These are phyloP conservation scores for Daldinia bambusicola DNA, from an alignment of 495 filamentous ascomycete species.

Conservation along the genomic window DNA sequence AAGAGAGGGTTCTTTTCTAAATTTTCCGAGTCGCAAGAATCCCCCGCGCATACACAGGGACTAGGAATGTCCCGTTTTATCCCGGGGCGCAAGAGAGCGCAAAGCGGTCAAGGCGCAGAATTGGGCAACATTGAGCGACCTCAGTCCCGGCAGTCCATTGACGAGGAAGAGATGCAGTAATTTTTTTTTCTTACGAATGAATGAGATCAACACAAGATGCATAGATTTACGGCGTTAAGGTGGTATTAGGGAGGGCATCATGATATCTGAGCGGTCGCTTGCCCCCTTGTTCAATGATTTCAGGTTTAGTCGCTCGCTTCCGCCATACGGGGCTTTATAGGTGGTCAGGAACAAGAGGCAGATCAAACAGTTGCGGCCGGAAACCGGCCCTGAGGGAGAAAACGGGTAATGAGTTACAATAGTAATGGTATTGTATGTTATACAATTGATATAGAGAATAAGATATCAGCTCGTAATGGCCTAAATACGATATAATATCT, in stretches of 20 bases:
- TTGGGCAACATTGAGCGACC: slow-evolving; percentile 65
- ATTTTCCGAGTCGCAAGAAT: slow-evolving; percentile 71
- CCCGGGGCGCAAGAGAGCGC: slow-evolving; percentile 75
- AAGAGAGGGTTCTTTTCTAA: slow-evolving; percentile 86
- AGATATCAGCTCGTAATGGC: slow-evolving; percentile 36
- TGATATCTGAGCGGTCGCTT: slow-evolving; percentile 45
- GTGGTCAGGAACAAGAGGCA: slow-evolving; percentile 33
- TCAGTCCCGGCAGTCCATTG: slow-evolving; percentile 43
- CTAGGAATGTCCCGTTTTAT: slow-evolving; percentile 70
- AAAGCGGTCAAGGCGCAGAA: slow-evolving; percentile 78
- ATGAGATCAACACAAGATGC: slow-evolving; percentile 23
- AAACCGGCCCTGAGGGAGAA: slow-evolving; percentile 16
- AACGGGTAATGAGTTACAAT: slow-evolving; percentile 34
- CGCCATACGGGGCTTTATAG: slow-evolving; percentile 28
- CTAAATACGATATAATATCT: slow-evolving; percentile 19
- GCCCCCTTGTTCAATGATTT: slow-evolving; percentile 38
- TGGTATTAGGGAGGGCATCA: slow-evolving; percentile 38
- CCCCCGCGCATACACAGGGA: slow-evolving; percentile 52
- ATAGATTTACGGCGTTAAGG: slow-evolving; percentile 45
- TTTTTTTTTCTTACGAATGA: slow-evolving; percentile 18
- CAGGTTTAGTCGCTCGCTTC: slow-evolving; percentile 39
- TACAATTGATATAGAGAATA: slow-evolving; percentile 39
- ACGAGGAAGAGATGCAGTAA: slow-evolving; percentile 52
- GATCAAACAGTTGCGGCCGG: slow-evolving; percentile 18
- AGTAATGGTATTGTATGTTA: slow-evolving; percentile 29